Base-by-base conservation (phyloP, 2,329 filamentous ascomycete genomes). In the Curvularia lunata region DNA sequence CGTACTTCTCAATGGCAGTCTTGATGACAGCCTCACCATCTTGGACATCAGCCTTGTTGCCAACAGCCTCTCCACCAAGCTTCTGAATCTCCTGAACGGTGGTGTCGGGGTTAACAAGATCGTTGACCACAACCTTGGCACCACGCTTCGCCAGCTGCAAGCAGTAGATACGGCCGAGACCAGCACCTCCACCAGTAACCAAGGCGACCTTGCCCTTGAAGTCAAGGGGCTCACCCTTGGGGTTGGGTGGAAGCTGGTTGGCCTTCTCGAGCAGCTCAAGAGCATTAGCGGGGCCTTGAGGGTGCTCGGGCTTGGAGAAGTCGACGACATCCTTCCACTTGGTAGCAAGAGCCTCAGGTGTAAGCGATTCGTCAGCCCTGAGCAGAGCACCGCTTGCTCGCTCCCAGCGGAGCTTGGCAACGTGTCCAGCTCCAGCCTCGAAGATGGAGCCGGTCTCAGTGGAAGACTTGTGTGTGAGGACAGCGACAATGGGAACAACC, bases 341-440 rank as follows among this genome's bases (percentile, higher is more conserved):
- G 81, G 90, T 88, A 64, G 96, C 83, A 65, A 99, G 84, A 59
- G 93, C 92, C 65, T 90, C 90, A 10, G 95, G 91, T 5, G 94
- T 98, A 78, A 97, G 90, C 63, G 86, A 88, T 70, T 89, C 86
- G 78, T 98, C 95, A 54, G 92, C 88, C 83, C 94, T 96, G 74
- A 97, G 86, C 38, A 98, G 85, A 61, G 91, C 89, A 79, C 95
- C 95, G 77, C 87, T 89, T 54, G 95, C 88, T 64, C 95, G 90
- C 84, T 99, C 91, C 95, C 95, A 99, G 73, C 95, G 87, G 58
- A 97, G 80, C 85, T 98, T 98, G 67, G 94, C 91, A 57, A 96
- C 82, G 80, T 96, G 92, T 55, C 94, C 95, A 75, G 91, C 95
- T 59, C 95, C 95, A 65, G 91, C 91, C 81, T 98, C 95, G 78